Evolutionary conservation across 2,329 filamentous ascomycete genomes (phyloP), one percentile per base, ranked within the genome.

Genomic region (Fusarium tricinctum): DNA sequence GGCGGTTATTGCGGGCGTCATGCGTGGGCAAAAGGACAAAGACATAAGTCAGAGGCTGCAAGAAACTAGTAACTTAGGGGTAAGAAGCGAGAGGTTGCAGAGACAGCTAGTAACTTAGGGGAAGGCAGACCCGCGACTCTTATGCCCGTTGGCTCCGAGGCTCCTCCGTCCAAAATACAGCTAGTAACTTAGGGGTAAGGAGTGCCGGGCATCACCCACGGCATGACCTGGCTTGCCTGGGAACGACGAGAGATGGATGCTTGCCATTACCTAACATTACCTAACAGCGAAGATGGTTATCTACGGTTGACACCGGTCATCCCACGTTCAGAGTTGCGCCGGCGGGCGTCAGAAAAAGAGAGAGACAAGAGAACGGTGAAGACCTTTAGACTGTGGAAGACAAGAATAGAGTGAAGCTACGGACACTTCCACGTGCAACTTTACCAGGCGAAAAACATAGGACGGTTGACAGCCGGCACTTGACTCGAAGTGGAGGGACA

Each of bases 221-320:
- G 58, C 58, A 63, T 63, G 53, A 57, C 49, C 64, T 23, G 23
- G 23, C 23, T 23, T 23, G 23, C 23, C 23, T 45, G 59, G 47
- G 58, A 51, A 46, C 32, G 43, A 46, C 30, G 8, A 53, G 19
- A 53, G 33, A 51, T 52, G 49, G 40, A 19, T 45, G 40, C 43
- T 58, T 58, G 55, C 64, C 68, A 72, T 72, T 72, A 72, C 69
- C 70, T 68, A 72, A 73, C 70, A 73, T 74, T 74, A 74, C 73
- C 68, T 74, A 74, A 74, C 61, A 64, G 44, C 38, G 43, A 56
- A 52, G 47, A 48, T 70, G 73, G 72, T 48, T 73, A 74, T 62
- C 52, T 58, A 61, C 72, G 71, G 65, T 55, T 72, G 42, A 35
- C 9, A 55, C 49, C 64, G 66, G 69, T 52, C 71, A 73, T 73